phyloP scores from a whole-genome alignment of 2,329 filamentous ascomycete species.

The Botrytis deweyae region DNA sequence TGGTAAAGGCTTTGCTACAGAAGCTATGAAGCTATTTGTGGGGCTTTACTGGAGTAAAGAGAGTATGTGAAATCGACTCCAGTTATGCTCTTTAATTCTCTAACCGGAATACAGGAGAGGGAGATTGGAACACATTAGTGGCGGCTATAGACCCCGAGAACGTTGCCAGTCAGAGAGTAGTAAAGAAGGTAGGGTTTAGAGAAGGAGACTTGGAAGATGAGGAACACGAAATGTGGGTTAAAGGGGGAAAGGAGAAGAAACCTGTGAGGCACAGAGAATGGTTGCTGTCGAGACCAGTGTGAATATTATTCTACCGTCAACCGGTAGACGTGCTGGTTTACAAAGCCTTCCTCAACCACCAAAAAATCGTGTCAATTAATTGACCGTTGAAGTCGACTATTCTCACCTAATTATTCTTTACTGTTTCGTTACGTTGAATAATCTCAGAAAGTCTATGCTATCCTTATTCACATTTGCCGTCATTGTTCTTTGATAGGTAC shows the following conservation, averaged over 20 bases:
- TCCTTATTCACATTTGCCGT: not conserved
- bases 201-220: conserved; percentile 25
- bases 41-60: conserved; percentile 18
- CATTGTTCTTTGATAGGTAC: not conserved
- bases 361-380: not conserved
- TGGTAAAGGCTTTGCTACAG: conserved; percentile 28
- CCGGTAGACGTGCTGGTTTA: not conserved
- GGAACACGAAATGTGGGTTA: not conserved
- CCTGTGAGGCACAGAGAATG: conserved; percentile 12
- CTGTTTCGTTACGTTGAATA: not conserved
- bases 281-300: not conserved
- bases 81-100: not conserved
- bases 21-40: conserved; percentile 27
- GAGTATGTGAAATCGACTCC: conserved; percentile 7
- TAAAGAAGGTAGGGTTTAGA: conserved; percentile 30
- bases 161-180: conserved; percentile 27
- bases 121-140: conserved; percentile 19
- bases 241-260: not conserved
- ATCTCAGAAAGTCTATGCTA: not conserved
- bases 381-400: not conserved
- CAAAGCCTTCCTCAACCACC: not conserved
- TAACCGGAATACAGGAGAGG: conserved; percentile 12
- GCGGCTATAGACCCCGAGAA: conserved; percentile 30
- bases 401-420: not conserved
- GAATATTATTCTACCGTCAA: not conserved